phyloP scores from a whole-genome alignment of 495 filamentous ascomycete genomes.

The Neurospora sp. region DNA sequence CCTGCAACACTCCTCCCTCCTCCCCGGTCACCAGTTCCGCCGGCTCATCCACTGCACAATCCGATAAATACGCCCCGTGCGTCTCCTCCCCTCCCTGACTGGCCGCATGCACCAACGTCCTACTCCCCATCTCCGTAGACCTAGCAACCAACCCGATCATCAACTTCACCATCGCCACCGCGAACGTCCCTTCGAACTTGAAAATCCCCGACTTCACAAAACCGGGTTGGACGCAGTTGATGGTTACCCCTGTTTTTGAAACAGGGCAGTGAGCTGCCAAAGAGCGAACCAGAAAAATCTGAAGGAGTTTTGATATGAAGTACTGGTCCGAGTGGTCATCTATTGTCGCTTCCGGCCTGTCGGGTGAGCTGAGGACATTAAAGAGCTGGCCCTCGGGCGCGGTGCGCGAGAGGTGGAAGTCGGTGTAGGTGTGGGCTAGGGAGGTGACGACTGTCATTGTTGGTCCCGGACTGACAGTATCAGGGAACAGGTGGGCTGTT shows the following conservation, averaged over 20 bases:
- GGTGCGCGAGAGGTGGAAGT: background rate
- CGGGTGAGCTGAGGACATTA: background rate
- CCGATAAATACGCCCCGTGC: slow-evolving; percentile 36
- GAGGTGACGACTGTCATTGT: slow-evolving; percentile 23
- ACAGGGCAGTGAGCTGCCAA: slow-evolving; percentile 11
- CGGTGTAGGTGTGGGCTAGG: slow-evolving; percentile 2
- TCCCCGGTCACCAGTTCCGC: background rate
- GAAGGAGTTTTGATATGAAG: slow-evolving; percentile 31
- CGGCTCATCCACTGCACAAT: slow-evolving; percentile 16
- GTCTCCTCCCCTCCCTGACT: slow-evolving; percentile 22
- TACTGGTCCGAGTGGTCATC: slow-evolving; percentile 17
- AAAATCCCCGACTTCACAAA: slow-evolving; percentile 1
- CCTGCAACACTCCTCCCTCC: background rate
- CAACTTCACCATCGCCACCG: slow-evolving; percentile 5
- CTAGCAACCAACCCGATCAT: slow-evolving; percentile 25
- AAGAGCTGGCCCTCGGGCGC: slow-evolving; percentile 4
- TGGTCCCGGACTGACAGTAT: slow-evolving; percentile 7
- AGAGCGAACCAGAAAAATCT: slow-evolving; percentile 28
- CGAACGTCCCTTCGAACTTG: background rate
- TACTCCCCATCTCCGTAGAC: slow-evolving; percentile 32
- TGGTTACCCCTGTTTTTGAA: background rate
- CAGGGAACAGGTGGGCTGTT: slow-evolving; percentile 9
- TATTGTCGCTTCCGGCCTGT: background rate
- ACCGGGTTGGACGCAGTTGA: slow-evolving; percentile 7
- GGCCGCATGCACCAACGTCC: slow-evolving; percentile 32